phyloP scores from a whole-genome alignment of 2,329 filamentous ascomycete species.

The Fusarium citri region DNA sequence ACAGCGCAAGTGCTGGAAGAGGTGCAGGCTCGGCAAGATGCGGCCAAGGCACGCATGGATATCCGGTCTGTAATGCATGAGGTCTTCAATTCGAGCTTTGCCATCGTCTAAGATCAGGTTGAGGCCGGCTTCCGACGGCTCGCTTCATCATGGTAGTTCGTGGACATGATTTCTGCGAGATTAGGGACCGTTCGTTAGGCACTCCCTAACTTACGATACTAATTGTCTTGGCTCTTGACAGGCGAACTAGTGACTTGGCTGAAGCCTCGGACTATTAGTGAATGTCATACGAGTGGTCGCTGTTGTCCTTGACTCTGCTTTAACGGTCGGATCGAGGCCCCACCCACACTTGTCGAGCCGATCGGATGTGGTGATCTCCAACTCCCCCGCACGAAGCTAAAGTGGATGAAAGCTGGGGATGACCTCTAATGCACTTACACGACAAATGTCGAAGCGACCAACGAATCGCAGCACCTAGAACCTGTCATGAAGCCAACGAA shows the following conservation, averaged over 20 bases:
- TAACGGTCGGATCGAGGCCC: constrained; percentile 43
- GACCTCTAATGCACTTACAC: constrained; percentile 2
- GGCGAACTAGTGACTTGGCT: constrained; percentile 6
- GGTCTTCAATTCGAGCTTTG: constrained; percentile 64
- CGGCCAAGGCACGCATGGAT: constrained; percentile 55
- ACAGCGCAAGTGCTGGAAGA: constrained; percentile 60
- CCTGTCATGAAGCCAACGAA: constrained; percentile 31
- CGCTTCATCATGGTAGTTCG: neutral
- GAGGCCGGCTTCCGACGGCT: neutral
- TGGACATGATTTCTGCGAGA: neutral
- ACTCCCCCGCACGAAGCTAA: constrained; percentile 44
- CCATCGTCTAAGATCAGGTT: constrained; percentile 55
- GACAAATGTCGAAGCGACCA: constrained; percentile 1
- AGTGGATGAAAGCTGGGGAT: constrained; percentile 16
- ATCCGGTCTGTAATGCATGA: constrained; percentile 60
- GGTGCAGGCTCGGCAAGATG: constrained; percentile 58
- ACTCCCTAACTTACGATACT: neutral
- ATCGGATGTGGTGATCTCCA: constrained; percentile 44
- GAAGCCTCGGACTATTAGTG: neutral
- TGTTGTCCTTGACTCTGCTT: neutral
- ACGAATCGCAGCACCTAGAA: constrained; percentile 15
- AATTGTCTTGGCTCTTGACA: constrained; percentile 3
- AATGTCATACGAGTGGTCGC: constrained; percentile 18
- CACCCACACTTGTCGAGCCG: constrained; percentile 44
- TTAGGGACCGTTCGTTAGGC: constrained; percentile 1